These are phyloP conservation scores for Chaetomium globosum DNA, from an alignment of 2,329 filamentous ascomycete genomes.

Conservation along the genomic window DNA sequence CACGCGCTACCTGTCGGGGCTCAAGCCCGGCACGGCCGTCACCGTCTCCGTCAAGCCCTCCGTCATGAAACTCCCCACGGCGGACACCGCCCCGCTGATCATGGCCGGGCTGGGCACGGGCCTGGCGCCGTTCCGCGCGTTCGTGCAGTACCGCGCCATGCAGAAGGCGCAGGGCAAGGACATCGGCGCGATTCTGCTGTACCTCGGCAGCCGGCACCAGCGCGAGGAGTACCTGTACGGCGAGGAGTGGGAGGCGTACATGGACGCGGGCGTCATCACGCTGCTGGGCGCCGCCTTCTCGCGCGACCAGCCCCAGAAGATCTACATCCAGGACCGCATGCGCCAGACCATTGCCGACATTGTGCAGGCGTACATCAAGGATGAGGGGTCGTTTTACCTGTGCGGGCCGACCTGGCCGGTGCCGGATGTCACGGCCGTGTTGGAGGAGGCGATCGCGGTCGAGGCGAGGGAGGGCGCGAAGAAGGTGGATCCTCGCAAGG, in stretches of 20 bases:
- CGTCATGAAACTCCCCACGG: constrained; percentile 95
- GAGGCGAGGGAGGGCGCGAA: constrained; percentile 71
- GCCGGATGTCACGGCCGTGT: constrained; percentile 89
- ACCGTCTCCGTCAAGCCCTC: constrained; percentile 96
- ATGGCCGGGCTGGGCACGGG: constrained; percentile 99
- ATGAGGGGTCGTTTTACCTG: constrained; percentile 93
- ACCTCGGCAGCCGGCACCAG: constrained; percentile 96
- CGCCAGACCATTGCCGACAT: constrained; percentile 82
- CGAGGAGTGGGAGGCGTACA: constrained; percentile 98
- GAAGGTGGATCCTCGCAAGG: constrained; percentile 83
- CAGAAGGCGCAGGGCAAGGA: constrained; percentile 97
- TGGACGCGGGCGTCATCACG: constrained; percentile 92
- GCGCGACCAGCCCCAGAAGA: constrained; percentile 95
- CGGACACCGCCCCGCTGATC: constrained; percentile 89
- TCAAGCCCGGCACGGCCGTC: constrained; percentile 74
- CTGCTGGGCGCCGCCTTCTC: constrained; percentile 92
- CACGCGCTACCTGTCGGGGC: constrained; percentile 80
- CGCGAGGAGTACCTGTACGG: constrained; percentile 98
- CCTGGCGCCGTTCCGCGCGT: constrained; percentile 97
- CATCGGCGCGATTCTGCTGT: constrained; percentile 89
- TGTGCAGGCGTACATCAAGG: constrained; percentile 78
- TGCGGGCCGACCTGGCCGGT: constrained; percentile 99
- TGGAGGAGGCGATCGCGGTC: constrained; percentile 84
- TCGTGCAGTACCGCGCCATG: constrained; percentile 96
- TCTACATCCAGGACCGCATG: constrained; percentile 99